A percentile compares a stretch with the other conserved stretches of the same genome.
Evolutionary conservation across 2,329 filamentous ascomycete genomes (phyloP).

Genomic region (Pezicula radicicola): DNA sequence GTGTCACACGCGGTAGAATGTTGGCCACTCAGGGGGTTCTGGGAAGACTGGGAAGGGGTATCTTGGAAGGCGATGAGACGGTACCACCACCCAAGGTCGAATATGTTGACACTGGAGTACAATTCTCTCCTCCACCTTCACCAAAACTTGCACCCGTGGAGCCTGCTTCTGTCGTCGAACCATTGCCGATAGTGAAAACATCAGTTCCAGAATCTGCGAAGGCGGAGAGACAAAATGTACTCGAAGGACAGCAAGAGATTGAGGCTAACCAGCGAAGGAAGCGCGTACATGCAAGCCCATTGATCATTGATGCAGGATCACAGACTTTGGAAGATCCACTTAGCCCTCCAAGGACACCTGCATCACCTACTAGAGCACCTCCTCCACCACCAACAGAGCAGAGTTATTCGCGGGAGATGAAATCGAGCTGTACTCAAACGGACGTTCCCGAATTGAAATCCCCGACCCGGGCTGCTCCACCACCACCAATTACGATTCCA

Average conservation of each 20-base stretch:
- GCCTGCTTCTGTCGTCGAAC: conserved; percentile 42
- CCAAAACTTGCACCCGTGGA: conserved; percentile 46
- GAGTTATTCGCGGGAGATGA: conserved; percentile 39
- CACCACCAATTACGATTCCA: conserved; percentile 59
- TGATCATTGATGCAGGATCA: conserved; percentile 52
- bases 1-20: conserved; percentile 49
- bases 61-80: conserved; percentile 48
- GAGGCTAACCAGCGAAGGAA: conserved; percentile 74
- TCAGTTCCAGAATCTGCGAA: conserved; percentile 8
- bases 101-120: conserved; percentile 75
- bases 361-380: conserved; percentile 42
- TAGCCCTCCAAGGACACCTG: conserved; percentile 65
- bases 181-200: conserved; percentile 22
- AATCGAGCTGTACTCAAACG: conserved; percentile 62
- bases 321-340: conserved; percentile 61
- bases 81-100: conserved; percentile 36
- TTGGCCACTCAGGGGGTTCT: conserved; percentile 52
- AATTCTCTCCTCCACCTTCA: conserved; percentile 81
- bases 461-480: conserved; percentile 23
- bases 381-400: conserved; percentile 34
- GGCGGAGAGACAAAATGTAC: conserved; percentile 31
- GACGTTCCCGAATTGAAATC: conserved; percentile 27
- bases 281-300: conserved; percentile 53
- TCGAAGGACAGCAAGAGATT: conserved; percentile 45
- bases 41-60: conserved; percentile 51